Evolutionary conservation across 2,329 filamentous ascomycete species (phyloP).

Genomic region (Penicillium crustosum): DNA sequence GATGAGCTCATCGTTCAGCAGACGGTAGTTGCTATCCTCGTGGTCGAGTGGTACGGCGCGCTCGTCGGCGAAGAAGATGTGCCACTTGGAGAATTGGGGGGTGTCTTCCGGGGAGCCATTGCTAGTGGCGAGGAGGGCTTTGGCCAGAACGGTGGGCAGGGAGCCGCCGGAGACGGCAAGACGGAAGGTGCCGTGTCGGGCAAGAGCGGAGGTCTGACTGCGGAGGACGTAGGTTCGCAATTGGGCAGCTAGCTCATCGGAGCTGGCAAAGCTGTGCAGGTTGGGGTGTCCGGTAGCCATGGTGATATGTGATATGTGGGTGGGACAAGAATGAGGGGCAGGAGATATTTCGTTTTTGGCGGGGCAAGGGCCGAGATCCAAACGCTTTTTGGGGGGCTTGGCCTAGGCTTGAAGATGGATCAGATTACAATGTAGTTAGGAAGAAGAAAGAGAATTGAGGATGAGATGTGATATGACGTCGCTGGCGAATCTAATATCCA

Average conservation of each 20-base stretch:
- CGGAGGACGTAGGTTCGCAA: constrained; percentile 81
- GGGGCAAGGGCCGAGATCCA: not conserved
- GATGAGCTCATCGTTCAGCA: constrained; percentile 83
- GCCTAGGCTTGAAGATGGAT: not conserved
- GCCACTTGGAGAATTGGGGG: constrained; percentile 82
- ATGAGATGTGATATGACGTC: constrained; percentile 2
- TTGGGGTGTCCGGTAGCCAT: constrained; percentile 51
- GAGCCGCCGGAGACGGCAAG: constrained; percentile 92
- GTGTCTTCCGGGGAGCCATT: constrained; percentile 57
- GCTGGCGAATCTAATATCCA: not conserved
- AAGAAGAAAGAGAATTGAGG: not conserved
- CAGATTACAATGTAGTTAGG: not conserved
- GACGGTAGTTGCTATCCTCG: constrained; percentile 88
- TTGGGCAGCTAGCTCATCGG: constrained; percentile 68
- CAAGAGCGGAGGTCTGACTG: constrained; percentile 74
- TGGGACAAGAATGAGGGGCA: constrained; percentile 9
- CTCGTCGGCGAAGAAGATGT: constrained; percentile 98
- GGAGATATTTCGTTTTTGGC: constrained; percentile 1
- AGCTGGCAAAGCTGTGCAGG: constrained; percentile 76
- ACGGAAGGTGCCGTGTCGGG: constrained; percentile 82
- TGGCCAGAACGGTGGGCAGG: constrained; percentile 81
- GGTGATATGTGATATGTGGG: constrained; percentile 2
- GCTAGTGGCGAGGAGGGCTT: constrained; percentile 68
- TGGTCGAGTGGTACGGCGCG: constrained; percentile 89
- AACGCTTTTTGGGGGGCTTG: not conserved